A percentile compares a stretch with the other conserved stretches of the same genome.
phyloP scores from a whole-genome alignment of 768 basidiomycete species.

The Pholiota conissans region DNA sequence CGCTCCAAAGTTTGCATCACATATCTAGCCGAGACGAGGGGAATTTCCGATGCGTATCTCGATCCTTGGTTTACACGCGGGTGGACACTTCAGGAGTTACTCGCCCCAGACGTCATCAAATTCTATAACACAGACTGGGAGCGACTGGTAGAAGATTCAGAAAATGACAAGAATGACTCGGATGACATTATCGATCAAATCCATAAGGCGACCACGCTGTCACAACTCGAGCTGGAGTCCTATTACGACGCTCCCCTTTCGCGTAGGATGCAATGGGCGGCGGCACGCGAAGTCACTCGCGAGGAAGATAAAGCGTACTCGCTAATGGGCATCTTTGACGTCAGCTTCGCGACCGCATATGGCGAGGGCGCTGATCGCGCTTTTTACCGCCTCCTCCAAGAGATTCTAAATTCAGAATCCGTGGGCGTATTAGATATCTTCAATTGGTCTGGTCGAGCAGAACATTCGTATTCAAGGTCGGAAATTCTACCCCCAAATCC shows the following conservation, averaged over 20 bases:
- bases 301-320: slow-evolving; percentile 9
- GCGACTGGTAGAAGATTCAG: neutral
- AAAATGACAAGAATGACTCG: neutral
- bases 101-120: slow-evolving; percentile 2
- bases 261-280: slow-evolving; percentile 1
- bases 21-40: slow-evolving; percentile 1
- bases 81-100: slow-evolving; percentile 14
- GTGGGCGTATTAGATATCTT: neutral
- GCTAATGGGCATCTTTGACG: slow-evolving; percentile 6
- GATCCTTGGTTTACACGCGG: slow-evolving; percentile 13
- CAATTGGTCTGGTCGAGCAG: neutral
- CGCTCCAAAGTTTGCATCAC: slow-evolving; percentile 1
- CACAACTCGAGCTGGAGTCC: neutral
- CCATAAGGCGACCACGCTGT: neutral
- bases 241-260: neutral
- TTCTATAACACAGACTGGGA: slow-evolving; percentile 8
- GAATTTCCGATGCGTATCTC: neutral
- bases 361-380: slow-evolving; percentile 6
- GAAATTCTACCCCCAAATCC: too few relatives aligned
- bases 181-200: neutral
- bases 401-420: neutral
- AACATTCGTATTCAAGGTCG: too few relatives aligned
- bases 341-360: slow-evolving; percentile 5
- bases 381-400: slow-evolving; percentile 1
- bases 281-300: slow-evolving; percentile 3